A percentile compares a stretch with the other conserved stretches of the same genome.
phyloP scores from a whole-genome alignment of 345 rosid genomes.

The Ricinus communis region DNA sequence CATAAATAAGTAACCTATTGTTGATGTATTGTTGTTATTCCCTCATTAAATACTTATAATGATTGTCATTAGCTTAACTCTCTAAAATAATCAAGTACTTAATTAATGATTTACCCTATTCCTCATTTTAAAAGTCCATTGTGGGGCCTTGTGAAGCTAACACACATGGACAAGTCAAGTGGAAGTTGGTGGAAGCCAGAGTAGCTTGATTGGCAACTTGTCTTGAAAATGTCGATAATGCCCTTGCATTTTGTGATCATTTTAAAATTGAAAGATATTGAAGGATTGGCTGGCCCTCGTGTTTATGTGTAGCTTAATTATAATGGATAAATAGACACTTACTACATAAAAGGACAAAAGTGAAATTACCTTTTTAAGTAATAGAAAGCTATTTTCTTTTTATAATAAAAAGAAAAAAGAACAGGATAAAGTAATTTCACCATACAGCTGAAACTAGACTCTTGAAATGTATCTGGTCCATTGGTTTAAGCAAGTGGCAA shows the following conservation, averaged over 20 bases:
- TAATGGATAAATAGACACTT: background rate
- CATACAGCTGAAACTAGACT: background rate
- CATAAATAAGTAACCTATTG: background rate
- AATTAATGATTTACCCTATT: background rate
- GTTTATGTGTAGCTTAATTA: background rate
- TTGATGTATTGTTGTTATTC: background rate
- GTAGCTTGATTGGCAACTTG: background rate
- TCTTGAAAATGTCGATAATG: background rate
- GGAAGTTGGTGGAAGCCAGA: constrained; percentile 2
- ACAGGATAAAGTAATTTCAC: background rate
- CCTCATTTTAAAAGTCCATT: background rate
- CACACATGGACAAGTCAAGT: background rate
- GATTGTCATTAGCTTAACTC: background rate
- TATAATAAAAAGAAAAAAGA: no score
- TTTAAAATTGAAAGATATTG: background rate
- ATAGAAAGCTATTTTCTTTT: no score
- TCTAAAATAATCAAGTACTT: background rate
- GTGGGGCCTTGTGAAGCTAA: background rate
- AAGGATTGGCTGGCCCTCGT: no score
- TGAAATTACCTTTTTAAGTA: background rate
- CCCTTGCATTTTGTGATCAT: background rate
- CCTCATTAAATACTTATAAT: background rate
- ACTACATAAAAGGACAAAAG: constrained; percentile 1
- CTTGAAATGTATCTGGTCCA: background rate
- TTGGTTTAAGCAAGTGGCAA: background rate